Evolutionary conservation across 768 basidiomycete genomes (phyloP), one percentile per base, ranked within the genome.

Genomic region (Butyriboletus loyo): DNA sequence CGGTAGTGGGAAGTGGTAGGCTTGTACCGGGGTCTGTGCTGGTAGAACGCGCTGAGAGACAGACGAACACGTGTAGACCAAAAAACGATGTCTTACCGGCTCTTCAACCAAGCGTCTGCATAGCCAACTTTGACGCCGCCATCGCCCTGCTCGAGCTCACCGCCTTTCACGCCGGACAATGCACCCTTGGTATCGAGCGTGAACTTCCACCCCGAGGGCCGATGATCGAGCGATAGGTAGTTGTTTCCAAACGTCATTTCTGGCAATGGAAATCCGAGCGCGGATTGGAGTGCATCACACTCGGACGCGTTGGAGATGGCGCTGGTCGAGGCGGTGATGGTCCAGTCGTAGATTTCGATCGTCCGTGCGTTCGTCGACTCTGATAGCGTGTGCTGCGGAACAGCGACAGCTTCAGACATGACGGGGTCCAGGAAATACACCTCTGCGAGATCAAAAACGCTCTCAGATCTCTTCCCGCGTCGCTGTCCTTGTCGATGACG

Each of bases 161-260:
- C 93, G 55, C 79, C 85, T 68, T 81, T 89, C 7, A 98, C 96
- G 1, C 63, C 74, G 38, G 72, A 72, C 41, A 99, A 72, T 1
- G 93, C 92, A 11, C 80, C 77, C 35, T 80, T 72, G 0, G 89
- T 77, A 21, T 80, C 77, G 67, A 97, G 94, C 0, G 73, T 63
- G 51, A 88, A 82, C 46, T 68, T 72, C 79, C 87, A 87, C 11
- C 82, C 83, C 8, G 80, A 83, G 0, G 81, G 69, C 24, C 65
- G 72, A 60, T 98, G 91, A 30, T 77, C 75, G 24, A 98, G 71
- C 4, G 76, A 72, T 9, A 99, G 77, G 15, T 66, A 67, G 69
- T 98, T 98, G 68, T 80, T 83, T 6, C 93, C 94, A 63, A 98
- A 98, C 0, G 90, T 93, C 92, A 98, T 98, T 67, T 99, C 97